Evolutionary conservation across 176 grass and related monocot genomes (phyloP).

Genomic region (Melocanna baccifera): DNA sequence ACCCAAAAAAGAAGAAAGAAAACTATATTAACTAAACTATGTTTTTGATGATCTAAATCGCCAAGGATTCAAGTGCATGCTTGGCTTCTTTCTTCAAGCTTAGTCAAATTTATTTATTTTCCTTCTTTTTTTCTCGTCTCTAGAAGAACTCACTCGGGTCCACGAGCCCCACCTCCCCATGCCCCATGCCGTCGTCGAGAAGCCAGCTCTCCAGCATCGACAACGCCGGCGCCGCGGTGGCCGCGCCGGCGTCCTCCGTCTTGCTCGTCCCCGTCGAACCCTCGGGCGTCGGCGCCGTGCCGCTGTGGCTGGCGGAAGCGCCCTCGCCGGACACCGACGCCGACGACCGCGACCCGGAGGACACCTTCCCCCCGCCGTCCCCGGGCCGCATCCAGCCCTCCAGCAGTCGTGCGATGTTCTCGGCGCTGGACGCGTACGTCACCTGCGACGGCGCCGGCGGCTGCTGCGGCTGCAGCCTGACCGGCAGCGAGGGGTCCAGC

Average conservation of each 20-base stretch:
- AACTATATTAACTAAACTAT: slow-evolving; percentile 9
- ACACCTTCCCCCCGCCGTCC: not conserved
- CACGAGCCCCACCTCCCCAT: slow-evolving; percentile 50
- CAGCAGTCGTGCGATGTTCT: slow-evolving; percentile 78
- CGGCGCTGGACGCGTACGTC: slow-evolving; percentile 69
- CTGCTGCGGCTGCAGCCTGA: not conserved
- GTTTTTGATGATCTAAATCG: not conserved
- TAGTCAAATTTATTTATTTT: not conserved
- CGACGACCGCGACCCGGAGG: slow-evolving; percentile 18
- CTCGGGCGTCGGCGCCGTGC: slow-evolving; percentile 17
- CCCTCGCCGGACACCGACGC: slow-evolving; percentile 35
- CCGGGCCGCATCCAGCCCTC: slow-evolving; percentile 60
- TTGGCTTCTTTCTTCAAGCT: slow-evolving; percentile 26
- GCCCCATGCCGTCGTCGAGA: slow-evolving; percentile 61
- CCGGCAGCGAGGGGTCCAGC: slow-evolving; percentile 22
- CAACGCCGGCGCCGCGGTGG: slow-evolving; percentile 17
- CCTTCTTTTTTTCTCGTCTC: not conserved
- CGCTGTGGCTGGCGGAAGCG: slow-evolving; percentile 37
- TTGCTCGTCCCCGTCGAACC: slow-evolving; percentile 34
- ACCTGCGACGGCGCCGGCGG: not conserved
- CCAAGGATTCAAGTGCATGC: not conserved
- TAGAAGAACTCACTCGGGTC: slow-evolving; percentile 60
- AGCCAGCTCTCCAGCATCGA: slow-evolving; percentile 79
- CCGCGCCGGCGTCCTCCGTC: not conserved
- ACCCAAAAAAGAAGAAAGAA: not conserved